phyloP scores from a whole-genome alignment of 2,329 filamentous ascomycete genomes.

The Cephalotrichum gorgonifer region DNA sequence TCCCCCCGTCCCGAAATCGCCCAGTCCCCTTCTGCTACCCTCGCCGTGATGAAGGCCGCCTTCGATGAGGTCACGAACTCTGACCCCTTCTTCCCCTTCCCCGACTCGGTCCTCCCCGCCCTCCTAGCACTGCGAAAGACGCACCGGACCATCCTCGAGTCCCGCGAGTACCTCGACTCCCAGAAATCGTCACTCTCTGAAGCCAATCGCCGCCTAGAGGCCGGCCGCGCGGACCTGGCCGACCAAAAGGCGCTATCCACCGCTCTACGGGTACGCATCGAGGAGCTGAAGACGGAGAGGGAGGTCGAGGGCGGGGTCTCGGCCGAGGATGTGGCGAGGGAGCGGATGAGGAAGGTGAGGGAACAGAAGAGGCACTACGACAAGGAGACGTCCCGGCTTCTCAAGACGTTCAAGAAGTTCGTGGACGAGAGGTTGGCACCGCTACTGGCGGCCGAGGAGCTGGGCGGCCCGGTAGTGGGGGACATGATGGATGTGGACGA shows the following conservation, averaged over 20 bases:
- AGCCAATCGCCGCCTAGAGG: constrained; percentile 35
- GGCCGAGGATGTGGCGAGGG: constrained; percentile 49
- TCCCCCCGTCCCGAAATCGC: constrained; percentile 4
- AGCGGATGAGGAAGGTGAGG: constrained; percentile 51
- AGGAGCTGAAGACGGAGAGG: constrained; percentile 45
- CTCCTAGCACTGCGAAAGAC: constrained; percentile 62
- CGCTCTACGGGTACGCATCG: constrained; percentile 46
- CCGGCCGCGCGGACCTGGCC: constrained; percentile 36
- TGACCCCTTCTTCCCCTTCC: constrained; percentile 55
- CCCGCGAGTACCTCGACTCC: constrained; percentile 44
- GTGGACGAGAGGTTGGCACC: constrained; percentile 59
- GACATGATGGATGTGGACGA: constrained; percentile 56
- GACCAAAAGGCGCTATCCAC: constrained; percentile 46
- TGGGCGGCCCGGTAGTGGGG: constrained; percentile 74
- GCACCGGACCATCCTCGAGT: constrained; percentile 53
- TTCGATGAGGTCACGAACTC: constrained; percentile 53
- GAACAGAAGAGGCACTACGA: constrained; percentile 50
- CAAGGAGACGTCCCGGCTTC: constrained; percentile 47
- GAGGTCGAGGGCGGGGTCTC: constrained; percentile 46
- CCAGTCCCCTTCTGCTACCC: constrained; percentile 12
- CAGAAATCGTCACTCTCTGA: constrained; percentile 31
- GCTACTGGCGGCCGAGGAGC: constrained; percentile 73
- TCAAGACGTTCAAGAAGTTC: constrained; percentile 57
- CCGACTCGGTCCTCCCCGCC: constrained; percentile 59
- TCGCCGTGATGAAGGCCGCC: constrained; percentile 48